A percentile compares a stretch with the other conserved stretches of the same genome.
phyloP scores from a whole-genome alignment of 352 stramenopile genomes.

The Hyphochytrium catenoides region DNA sequence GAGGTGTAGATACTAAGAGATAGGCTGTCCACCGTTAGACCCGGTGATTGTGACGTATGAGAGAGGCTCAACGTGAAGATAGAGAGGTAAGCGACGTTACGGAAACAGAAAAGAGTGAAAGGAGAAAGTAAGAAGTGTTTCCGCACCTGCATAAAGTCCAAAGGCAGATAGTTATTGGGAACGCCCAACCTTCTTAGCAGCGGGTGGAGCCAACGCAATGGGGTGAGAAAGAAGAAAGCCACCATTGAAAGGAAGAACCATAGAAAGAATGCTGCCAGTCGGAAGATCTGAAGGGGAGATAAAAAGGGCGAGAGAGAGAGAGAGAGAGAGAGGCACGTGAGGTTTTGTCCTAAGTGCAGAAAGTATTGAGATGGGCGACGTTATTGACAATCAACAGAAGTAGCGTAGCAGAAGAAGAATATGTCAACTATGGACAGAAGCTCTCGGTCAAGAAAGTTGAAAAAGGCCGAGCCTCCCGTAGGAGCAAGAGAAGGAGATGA shows the following conservation, averaged over 20 bases:
- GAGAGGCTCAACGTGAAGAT: too few relatives aligned
- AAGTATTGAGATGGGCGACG: too few relatives aligned
- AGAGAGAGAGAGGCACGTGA: too few relatives aligned
- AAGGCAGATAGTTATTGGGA: slow-evolving; percentile 44
- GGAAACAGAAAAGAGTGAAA: not conserved
- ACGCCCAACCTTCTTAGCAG: slow-evolving; percentile 22
- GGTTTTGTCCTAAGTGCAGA: too few relatives aligned
- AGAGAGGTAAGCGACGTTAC: slow-evolving; percentile 1
- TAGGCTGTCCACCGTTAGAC: not conserved
- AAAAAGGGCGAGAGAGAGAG: too few relatives aligned
- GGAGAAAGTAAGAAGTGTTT: not conserved
- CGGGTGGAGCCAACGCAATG: slow-evolving; percentile 28
- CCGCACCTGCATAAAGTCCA: slow-evolving; percentile 33
- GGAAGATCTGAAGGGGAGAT: too few relatives aligned
- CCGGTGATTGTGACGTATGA: slow-evolving; percentile 1
- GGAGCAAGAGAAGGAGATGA: too few relatives aligned
- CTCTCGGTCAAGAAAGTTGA: too few relatives aligned
- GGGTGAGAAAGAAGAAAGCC: slow-evolving; percentile 28
- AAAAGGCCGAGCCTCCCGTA: too few relatives aligned
- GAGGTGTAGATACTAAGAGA: slow-evolving; percentile 6
- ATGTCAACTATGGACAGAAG: too few relatives aligned
- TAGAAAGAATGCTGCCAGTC: slow-evolving; percentile 30
- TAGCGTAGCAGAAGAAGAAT: too few relatives aligned
- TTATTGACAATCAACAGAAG: too few relatives aligned
- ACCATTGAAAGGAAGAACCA: slow-evolving; percentile 47